These are phyloP conservation scores for Marchantia paleacea DNA, from an alignment of 225 moss, liverwort and hornwort species.

Conservation along the genomic window DNA sequence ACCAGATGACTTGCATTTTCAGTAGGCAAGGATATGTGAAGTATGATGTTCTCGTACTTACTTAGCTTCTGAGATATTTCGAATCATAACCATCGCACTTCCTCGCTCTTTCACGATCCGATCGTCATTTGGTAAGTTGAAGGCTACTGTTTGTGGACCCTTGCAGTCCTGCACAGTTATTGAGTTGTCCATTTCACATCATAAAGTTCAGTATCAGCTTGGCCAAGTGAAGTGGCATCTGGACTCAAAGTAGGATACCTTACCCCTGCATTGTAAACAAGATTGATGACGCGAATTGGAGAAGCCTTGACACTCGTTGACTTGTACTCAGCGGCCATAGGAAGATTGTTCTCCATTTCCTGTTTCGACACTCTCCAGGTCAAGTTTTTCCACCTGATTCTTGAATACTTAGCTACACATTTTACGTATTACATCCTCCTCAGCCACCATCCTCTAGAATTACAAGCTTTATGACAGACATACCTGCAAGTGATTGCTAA, in stretches of 20 bases:
- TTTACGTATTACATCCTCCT: neutral
- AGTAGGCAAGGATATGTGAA: neutral
- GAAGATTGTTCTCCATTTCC: slow-evolving; percentile 93
- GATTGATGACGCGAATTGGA: slow-evolving; percentile 94
- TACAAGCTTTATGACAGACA: neutral
- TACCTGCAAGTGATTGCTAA: slow-evolving; percentile 83
- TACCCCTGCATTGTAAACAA: slow-evolving; percentile 92
- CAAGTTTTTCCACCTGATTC: neutral
- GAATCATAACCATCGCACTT: slow-evolving; percentile 95
- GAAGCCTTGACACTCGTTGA: slow-evolving; percentile 71
- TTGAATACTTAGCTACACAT: neutral
- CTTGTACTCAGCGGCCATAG: slow-evolving; percentile 76
- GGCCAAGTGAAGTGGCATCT: neutral
- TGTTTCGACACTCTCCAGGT: slow-evolving; percentile 33
- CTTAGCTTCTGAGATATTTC: slow-evolving; percentile 92
- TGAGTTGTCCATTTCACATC: neutral
- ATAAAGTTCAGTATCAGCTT: neutral
- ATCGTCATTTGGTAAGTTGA: slow-evolving; percentile 95
- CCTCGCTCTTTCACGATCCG: slow-evolving; percentile 86
- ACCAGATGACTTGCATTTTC: neutral
- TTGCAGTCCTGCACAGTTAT: slow-evolving; percentile 69
- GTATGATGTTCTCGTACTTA: slow-evolving; percentile 27
- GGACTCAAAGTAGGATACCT: neutral
- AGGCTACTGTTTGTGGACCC: slow-evolving; percentile 94
- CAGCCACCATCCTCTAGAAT: neutral